phyloP scores from a whole-genome alignment of 495 filamentous ascomycete species.

The Cenococcum geophilum region DNA sequence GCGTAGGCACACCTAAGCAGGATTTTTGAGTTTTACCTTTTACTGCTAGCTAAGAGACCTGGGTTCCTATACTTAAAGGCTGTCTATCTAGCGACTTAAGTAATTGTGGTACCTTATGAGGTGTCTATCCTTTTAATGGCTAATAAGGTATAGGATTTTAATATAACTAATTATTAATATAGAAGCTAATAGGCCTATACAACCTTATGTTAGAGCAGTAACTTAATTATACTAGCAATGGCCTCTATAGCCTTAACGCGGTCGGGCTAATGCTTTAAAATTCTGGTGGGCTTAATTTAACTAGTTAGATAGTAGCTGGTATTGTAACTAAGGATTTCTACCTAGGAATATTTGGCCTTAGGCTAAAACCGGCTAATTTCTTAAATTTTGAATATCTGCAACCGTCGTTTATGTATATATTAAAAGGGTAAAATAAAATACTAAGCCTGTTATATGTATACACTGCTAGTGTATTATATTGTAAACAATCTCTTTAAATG shows the following conservation, averaged over 20 bases:
- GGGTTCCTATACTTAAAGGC: constrained; percentile 10
- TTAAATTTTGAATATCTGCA: constrained; percentile 19
- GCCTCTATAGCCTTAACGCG: constrained; percentile 20
- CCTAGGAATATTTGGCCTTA: constrained; percentile 18
- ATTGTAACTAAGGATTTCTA: constrained; percentile 22
- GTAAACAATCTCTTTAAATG: constrained; percentile 22
- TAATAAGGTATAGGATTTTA: constrained; percentile 6
- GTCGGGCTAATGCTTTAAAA: constrained; percentile 14
- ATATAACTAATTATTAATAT: constrained; percentile 17
- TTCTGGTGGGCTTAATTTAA: constrained; percentile 7
- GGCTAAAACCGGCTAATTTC: constrained; percentile 20
- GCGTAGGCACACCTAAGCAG: constrained; percentile 20
- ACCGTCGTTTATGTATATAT: constrained; percentile 10
- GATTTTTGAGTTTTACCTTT: constrained; percentile 15
- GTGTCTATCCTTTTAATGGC: constrained; percentile 16
- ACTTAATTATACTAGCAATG: constrained; percentile 16
- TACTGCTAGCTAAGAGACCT: constrained; percentile 7
- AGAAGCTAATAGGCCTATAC: constrained; percentile 14
- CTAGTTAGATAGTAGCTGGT: constrained; percentile 12
- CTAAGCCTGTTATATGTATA: constrained; percentile 51
- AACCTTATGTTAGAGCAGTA: background rate
- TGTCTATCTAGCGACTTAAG: constrained; percentile 10
- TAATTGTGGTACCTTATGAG: constrained; percentile 11
- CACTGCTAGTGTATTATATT: constrained; percentile 50
- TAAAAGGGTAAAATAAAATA: constrained; percentile 32